These are phyloP conservation scores for Akanthomyces dipterigenus DNA, from an alignment of 2,329 filamentous ascomycete species.

Conservation along the genomic window DNA sequence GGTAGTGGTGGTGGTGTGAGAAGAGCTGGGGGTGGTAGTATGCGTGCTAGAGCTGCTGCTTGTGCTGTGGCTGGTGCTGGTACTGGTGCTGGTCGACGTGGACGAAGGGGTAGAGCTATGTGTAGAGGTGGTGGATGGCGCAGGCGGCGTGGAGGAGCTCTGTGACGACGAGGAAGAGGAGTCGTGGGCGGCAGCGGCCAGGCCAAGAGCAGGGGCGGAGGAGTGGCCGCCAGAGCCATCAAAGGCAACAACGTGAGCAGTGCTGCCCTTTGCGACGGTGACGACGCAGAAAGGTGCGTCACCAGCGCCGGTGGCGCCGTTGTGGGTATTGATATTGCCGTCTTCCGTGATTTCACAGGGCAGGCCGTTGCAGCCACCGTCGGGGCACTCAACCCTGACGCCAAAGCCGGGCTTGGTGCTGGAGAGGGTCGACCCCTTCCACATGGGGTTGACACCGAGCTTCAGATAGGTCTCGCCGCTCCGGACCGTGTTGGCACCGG, in stretches of 20 bases:
- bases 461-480: slow-evolving; percentile 66
- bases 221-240: slow-evolving; percentile 21
- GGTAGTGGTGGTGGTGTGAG: neutral
- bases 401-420: slow-evolving; percentile 57
- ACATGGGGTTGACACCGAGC: slow-evolving; percentile 73
- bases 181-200: slow-evolving; percentile 15
- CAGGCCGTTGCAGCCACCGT: slow-evolving; percentile 61
- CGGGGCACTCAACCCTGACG: slow-evolving; percentile 62
- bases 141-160: slow-evolving; percentile 13
- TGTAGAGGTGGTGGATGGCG: slow-evolving; percentile 18
- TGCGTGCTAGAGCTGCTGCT: neutral
- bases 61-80: slow-evolving; percentile 6
- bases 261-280: slow-evolving; percentile 60
- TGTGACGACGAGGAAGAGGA: slow-evolving; percentile 12
- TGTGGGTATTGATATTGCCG: slow-evolving; percentile 52
- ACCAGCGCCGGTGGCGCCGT: slow-evolving; percentile 54
- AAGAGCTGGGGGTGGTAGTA: slow-evolving; percentile 12
- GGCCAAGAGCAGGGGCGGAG: neutral
- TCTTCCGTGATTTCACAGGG: slow-evolving; percentile 67
- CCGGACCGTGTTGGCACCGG: slow-evolving; percentile 63
- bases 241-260: slow-evolving; percentile 61
- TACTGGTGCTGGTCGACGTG: slow-evolving; percentile 13
- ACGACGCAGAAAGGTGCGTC: slow-evolving; percentile 69
- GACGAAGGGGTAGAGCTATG: slow-evolving; percentile 24
- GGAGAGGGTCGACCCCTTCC: slow-evolving; percentile 48